phyloP scores from a whole-genome alignment of 306 rosid genomes.

The Lathyrus sativus region DNA sequence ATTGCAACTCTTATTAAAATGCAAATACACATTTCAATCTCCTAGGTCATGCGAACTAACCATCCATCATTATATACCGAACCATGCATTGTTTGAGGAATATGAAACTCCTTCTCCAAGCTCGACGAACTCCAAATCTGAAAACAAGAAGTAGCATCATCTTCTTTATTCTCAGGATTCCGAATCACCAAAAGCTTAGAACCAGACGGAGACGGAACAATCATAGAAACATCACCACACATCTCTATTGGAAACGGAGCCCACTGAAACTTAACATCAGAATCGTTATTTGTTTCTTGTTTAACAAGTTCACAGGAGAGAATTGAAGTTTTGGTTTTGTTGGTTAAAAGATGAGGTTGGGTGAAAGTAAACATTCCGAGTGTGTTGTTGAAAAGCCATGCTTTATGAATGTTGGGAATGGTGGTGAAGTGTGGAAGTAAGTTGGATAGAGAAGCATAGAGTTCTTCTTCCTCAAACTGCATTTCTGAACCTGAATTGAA shows the following conservation, averaged over 20 bases:
- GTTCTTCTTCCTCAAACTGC: not conserved
- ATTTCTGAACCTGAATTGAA: not conserved
- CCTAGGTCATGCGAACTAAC: slow-evolving; percentile 34
- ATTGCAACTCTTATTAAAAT: not conserved
- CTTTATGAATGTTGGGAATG: slow-evolving; percentile 71
- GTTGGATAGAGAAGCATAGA: slow-evolving; percentile 55
- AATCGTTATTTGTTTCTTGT: slow-evolving; percentile 46
- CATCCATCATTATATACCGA: slow-evolving; percentile 75
- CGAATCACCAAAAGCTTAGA: slow-evolving; percentile 67
- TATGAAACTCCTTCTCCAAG: slow-evolving; percentile 70
- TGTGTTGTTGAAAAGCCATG: slow-evolving; percentile 60
- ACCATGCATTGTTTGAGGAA: slow-evolving; percentile 79
- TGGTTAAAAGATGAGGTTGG: slow-evolving; percentile 66
- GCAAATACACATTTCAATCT: too few relatives aligned
- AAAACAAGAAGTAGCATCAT: slow-evolving; percentile 54
- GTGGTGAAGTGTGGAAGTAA: slow-evolving; percentile 67
- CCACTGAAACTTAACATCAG: slow-evolving; percentile 61
- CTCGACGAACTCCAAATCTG: slow-evolving; percentile 76
- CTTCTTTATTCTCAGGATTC: slow-evolving; percentile 58
- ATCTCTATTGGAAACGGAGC: slow-evolving; percentile 78
- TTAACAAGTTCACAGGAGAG: slow-evolving; percentile 50
- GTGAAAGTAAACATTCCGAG: slow-evolving; percentile 61
- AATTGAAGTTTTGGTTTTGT: slow-evolving; percentile 61
- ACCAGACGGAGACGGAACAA: slow-evolving; percentile 82
- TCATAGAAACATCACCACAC: slow-evolving; percentile 57